A percentile compares a stretch with the other conserved stretches of the same genome.
These are phyloP conservation scores for Kurtzmaniella quercitrusa DNA, from an alignment of 1,139 yeast species.

Conservation along the genomic window DNA sequence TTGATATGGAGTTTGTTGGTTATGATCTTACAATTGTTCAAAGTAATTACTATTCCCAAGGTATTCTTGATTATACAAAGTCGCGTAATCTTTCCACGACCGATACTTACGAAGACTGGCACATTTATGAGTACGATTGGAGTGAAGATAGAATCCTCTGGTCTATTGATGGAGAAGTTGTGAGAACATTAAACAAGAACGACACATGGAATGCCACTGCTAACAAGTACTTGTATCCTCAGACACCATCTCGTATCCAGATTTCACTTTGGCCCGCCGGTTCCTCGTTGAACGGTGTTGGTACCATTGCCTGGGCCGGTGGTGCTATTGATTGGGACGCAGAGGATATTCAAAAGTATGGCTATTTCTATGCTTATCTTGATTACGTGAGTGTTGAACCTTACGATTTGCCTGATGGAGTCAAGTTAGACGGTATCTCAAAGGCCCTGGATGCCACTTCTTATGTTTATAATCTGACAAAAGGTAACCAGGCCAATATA, in stretches of 20 bases:
- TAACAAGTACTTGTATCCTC: conserved; percentile 66
- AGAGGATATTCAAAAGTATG: conserved; percentile 63
- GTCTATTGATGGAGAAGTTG: conserved; percentile 66
- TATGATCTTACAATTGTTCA: conserved; percentile 61
- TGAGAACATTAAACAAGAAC: conserved; percentile 61
- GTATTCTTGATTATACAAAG: conserved; percentile 65
- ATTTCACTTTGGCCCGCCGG: conserved; percentile 96
- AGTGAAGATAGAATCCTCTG: conserved; percentile 65
- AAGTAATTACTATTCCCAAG: conserved; percentile 77
- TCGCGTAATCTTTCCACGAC: conserved; percentile 42
- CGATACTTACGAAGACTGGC: conserved; percentile 64
- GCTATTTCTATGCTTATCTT: conserved; percentile 71
- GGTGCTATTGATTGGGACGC: conserved; percentile 84
- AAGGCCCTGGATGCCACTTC: conserved; percentile 37
- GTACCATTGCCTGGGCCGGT: conserved; percentile 94
- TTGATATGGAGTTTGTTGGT: conserved; percentile 86
- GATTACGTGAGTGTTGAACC: conserved; percentile 59
- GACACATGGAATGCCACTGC: conserved; percentile 70
- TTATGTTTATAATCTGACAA: conserved; percentile 52
- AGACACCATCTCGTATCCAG: conserved; percentile 85
- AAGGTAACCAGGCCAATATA: conserved; percentile 43
- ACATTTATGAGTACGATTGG: conserved; percentile 84
- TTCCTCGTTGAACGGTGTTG: conserved; percentile 53
- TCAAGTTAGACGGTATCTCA: conserved; percentile 32
- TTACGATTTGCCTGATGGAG: conserved; percentile 62